phyloP scores from a whole-genome alignment of 108 stramenopile genomes.

The Epipyxis sp. region DNA sequence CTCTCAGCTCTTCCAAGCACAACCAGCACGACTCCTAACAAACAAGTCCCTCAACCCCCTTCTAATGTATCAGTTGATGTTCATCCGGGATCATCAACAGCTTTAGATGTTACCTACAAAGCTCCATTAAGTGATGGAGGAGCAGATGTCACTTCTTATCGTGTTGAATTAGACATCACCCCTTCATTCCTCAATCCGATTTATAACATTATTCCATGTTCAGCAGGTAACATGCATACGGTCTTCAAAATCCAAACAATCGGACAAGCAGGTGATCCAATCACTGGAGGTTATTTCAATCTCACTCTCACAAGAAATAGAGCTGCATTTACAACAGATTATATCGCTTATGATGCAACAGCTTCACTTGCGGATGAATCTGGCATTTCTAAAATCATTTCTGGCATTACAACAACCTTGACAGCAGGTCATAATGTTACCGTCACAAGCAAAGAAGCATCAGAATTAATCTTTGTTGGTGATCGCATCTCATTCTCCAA shows the following conservation, averaged over 20 bases:
- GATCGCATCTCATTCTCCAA: slow-evolving; percentile 38
- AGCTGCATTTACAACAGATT: slow-evolving; percentile 49
- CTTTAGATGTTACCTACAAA: slow-evolving; percentile 58
- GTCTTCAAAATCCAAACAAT: slow-evolving; percentile 59
- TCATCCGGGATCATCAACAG: slow-evolving; percentile 61
- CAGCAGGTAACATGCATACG: slow-evolving; percentile 57
- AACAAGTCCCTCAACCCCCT: slow-evolving; percentile 64
- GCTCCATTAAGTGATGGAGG: slow-evolving; percentile 66
- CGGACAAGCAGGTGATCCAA: slow-evolving; percentile 39
- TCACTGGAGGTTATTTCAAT: slow-evolving; percentile 60
- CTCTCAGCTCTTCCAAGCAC: slow-evolving; percentile 33
- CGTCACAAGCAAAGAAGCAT: neutral
- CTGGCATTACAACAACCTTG: neutral
- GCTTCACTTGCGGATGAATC: slow-evolving; percentile 63
- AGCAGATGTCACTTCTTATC: slow-evolving; percentile 62
- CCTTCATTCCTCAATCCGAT: slow-evolving; percentile 68
- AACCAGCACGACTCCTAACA: slow-evolving; percentile 52
- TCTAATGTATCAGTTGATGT: slow-evolving; percentile 58
- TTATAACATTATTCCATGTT: slow-evolving; percentile 64
- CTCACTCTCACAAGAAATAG: slow-evolving; percentile 58
- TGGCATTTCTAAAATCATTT: slow-evolving; percentile 37
- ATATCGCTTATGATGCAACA: slow-evolving; percentile 73
- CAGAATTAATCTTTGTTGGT: neutral
- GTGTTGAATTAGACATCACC: slow-evolving; percentile 72
- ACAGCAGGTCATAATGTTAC: too few relatives aligned